Conservation (phyloP, 257 asterid species). For the Hygrophila difformis region DNA sequence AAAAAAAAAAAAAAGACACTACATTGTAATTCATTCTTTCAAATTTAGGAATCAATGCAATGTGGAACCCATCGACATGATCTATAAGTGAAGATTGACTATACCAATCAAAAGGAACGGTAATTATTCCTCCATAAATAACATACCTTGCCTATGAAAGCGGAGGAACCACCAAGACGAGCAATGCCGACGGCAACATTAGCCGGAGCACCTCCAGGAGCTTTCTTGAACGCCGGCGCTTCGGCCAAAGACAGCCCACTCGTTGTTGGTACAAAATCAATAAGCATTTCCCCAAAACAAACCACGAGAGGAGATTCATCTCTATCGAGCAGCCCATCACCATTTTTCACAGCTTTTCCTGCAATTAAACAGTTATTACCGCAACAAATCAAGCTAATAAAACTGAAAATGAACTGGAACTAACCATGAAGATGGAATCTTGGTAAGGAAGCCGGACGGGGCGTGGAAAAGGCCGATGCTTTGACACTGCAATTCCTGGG, state of each 20-base stretch:
- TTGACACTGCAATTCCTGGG: no score
- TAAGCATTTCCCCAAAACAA: constrained; percentile 98
- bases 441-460: no score
- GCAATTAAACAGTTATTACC: no score
- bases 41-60: no score
- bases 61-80: no score
- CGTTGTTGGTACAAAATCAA: constrained; percentile 88
- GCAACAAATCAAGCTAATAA: no score
- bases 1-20: not conserved
- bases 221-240: constrained; percentile 93
- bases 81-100: no score
- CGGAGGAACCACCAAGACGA: constrained; percentile 93
- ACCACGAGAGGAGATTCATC: constrained; percentile 72
- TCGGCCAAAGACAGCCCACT: constrained; percentile 89
- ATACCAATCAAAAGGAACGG: no score
- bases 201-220: constrained; percentile 99
- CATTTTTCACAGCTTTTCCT: constrained; percentile 55
- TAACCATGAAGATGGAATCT: no score
- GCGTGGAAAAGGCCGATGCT: no score
- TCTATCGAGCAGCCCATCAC: constrained; percentile 35
- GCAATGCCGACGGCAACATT: constrained; percentile 98
- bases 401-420: no score
- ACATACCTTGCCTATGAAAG: constrained; percentile 90
- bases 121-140: not conserved
- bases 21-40: not conserved